Percentiles rank a stretch among this genome's conserved stretches.
Conservation (phyloP, 2,329 filamentous ascomycete genomes). For the Amauroascus verrucosus region DNA sequence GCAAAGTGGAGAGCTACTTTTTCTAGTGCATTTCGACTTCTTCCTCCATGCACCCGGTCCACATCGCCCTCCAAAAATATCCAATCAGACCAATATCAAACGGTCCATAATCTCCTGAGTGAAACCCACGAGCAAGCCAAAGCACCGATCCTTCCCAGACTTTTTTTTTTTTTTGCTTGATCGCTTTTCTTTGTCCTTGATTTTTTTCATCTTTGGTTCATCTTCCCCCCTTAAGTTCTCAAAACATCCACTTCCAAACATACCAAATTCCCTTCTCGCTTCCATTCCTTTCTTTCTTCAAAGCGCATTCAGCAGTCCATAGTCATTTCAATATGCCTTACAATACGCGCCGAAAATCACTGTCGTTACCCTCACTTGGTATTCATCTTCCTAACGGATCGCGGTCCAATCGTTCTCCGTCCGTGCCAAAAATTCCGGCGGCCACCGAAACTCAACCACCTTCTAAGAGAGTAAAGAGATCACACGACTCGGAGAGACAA, state of each 20-base stretch:
- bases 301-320: conserved; percentile 13
- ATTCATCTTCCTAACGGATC: conserved; percentile 64
- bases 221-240: conserved; percentile 5
- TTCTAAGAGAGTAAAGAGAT: conserved; percentile 67
- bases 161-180: conserved; percentile 10
- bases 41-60: conserved; percentile 11
- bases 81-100: conserved; percentile 13
- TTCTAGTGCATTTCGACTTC: conserved; percentile 11
- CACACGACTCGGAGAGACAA: conserved; percentile 46
- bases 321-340: conserved; percentile 60
- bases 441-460: conserved; percentile 43
- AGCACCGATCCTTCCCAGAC: conserved; percentile 9
- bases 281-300: conserved; percentile 20
- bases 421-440: conserved; percentile 54
- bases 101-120: conserved; percentile 12
- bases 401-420: conserved; percentile 48
- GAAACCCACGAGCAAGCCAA: conserved; percentile 15
- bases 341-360: conserved; percentile 91
- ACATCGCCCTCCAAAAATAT: conserved; percentile 1
- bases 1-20: conserved; percentile 11
- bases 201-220: conserved; percentile 12
- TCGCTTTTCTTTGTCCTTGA: conserved; percentile 10
- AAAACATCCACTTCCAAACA: conserved; percentile 5
- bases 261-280: conserved; percentile 14
- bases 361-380: conserved; percentile 84